Conservation (phyloP, 805 yeast species). For the Myxozyma geophila region DNA sequence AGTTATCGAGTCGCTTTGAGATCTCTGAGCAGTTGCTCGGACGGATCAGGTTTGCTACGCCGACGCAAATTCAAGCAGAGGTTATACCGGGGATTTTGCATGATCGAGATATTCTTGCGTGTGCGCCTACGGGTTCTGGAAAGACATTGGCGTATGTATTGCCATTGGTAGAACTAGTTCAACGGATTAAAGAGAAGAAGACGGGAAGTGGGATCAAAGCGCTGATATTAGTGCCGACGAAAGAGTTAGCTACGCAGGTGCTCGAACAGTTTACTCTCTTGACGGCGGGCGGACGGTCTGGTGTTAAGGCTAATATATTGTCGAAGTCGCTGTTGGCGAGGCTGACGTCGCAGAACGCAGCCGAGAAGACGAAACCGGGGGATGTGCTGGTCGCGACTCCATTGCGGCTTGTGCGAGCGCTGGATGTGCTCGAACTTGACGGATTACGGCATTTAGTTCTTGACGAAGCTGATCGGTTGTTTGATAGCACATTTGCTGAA, state of each 20-base stretch:
- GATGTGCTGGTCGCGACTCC: constrained; percentile 90
- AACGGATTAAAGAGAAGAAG: constrained; percentile 45
- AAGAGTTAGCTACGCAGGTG: constrained; percentile 89
- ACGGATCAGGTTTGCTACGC: constrained; percentile 73
- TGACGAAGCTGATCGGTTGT: constrained; percentile 95
- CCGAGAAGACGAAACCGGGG: constrained; percentile 47
- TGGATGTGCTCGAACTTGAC: constrained; percentile 61
- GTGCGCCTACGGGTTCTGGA: constrained; percentile 99
- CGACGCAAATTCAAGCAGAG: constrained; percentile 93
- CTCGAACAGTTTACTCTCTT: constrained; percentile 67
- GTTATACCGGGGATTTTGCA: constrained; percentile 75
- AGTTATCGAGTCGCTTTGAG: constrained; percentile 69
- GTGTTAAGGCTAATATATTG: constrained; percentile 52
- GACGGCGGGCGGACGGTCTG: constrained; percentile 48
- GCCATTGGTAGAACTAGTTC: constrained; percentile 68
- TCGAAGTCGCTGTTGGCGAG: constrained; percentile 47
- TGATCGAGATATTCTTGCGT: constrained; percentile 79
- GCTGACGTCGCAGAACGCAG: constrained; percentile 57
- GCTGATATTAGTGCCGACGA: constrained; percentile 87
- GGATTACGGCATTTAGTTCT: constrained; percentile 76
- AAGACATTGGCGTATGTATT: constrained; percentile 88
- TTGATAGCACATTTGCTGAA: constrained; percentile 83
- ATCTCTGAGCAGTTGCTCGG: constrained; percentile 61
- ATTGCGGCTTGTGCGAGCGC: constrained; percentile 77
- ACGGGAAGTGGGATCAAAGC: constrained; percentile 57